Evolutionary conservation across 1,139 yeast species (phyloP).

Genomic region (Yamadazyma spencermartinsiae): DNA sequence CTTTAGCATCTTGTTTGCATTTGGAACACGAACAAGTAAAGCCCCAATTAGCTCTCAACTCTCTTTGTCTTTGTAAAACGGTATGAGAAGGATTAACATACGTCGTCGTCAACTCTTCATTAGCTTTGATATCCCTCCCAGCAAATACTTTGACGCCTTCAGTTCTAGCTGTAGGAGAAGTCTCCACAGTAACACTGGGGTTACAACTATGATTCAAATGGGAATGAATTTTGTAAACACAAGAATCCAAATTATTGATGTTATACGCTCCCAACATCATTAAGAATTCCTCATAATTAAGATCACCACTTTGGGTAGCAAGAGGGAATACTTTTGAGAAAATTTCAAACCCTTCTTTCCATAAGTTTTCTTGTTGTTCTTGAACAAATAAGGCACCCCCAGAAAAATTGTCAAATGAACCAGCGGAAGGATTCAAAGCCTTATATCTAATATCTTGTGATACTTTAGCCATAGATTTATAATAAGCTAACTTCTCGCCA

Average conservation of each 20-base stretch:
- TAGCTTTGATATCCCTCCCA: conserved; percentile 54
- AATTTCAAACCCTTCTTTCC: conserved; percentile 57
- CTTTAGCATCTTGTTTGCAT: conserved; percentile 58
- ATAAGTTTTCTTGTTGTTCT: conserved; percentile 59
- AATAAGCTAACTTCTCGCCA: conserved; percentile 42
- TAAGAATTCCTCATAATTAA: conserved; percentile 58
- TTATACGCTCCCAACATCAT: conserved; percentile 69
- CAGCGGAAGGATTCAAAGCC: conserved; percentile 60
- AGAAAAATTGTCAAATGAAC: conserved; percentile 49
- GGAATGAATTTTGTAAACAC: conserved; percentile 61
- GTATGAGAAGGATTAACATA: conserved; percentile 71
- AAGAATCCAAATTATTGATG: conserved; percentile 69
- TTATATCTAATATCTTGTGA: conserved; percentile 66
- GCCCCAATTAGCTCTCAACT: conserved; percentile 79
- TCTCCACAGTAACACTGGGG: conserved; percentile 63
- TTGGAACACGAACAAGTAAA: conserved; percentile 69
- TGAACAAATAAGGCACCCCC: conserved; percentile 53
- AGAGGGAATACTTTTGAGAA: conserved; percentile 54
- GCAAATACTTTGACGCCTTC: conserved; percentile 64
- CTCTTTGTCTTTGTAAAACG: conserved; percentile 63
- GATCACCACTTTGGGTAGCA: conserved; percentile 21
- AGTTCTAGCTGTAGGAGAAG: conserved; percentile 44
- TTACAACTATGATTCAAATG: conserved; percentile 78
- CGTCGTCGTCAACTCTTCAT: conserved; percentile 68
- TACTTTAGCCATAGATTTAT: conserved; percentile 66